Conservation (phyloP, 2,329 filamentous ascomycete species). For the Cercospora zeina region DNA sequence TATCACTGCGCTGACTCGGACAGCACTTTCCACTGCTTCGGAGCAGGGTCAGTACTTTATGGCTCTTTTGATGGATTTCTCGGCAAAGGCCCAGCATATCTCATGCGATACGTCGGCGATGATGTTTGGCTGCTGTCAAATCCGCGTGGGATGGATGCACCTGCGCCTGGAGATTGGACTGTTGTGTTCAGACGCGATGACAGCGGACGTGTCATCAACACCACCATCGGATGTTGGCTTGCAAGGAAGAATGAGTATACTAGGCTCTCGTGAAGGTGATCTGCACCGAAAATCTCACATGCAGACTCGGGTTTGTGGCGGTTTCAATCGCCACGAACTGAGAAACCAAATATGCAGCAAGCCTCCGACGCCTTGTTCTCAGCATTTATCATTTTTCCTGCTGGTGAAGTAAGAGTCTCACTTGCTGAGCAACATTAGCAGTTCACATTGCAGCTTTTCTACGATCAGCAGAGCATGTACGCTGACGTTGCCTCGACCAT, state of each 20-base stretch:
- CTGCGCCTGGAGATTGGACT: slow-evolving; percentile 49
- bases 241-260: slow-evolving; percentile 38
- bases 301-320: background rate
- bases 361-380: background rate
- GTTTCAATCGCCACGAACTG: too few species aligned
- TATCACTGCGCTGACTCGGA: slow-evolving; percentile 45
- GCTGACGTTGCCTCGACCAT: too few species aligned
- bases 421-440: too few species aligned
- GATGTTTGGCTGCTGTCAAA: slow-evolving; percentile 46
- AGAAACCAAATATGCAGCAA: background rate
- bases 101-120: slow-evolving; percentile 44
- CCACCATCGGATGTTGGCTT: slow-evolving; percentile 47
- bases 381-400: background rate
- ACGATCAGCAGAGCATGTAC: too few species aligned
- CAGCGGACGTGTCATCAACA: slow-evolving; percentile 28
- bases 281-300: background rate
- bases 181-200: slow-evolving; percentile 39
- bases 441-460: too few species aligned
- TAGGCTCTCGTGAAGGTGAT: background rate
- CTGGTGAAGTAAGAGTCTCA: background rate
- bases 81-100: slow-evolving; percentile 43
- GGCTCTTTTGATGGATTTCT: slow-evolving; percentile 48
- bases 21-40: slow-evolving; percentile 43
- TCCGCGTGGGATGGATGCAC: slow-evolving; percentile 46
- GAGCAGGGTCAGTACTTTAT: slow-evolving; percentile 45